Base-by-base conservation (phyloP, 768 basidiomycete species). In the Pleurotus platypus region DNA sequence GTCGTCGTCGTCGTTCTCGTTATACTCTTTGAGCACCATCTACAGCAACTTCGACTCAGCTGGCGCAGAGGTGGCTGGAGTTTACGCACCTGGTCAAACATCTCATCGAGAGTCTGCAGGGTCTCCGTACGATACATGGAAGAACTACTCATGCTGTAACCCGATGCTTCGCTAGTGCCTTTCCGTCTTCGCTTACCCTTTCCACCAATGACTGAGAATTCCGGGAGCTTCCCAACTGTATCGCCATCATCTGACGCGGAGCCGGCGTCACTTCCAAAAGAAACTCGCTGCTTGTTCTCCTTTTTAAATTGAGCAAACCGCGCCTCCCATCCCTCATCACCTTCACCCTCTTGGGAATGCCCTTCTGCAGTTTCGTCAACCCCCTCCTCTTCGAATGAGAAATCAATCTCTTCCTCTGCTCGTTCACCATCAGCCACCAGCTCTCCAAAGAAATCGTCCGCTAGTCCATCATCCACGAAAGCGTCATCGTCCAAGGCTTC, bases 401-500 rank as follows among this genome's bases (percentile, higher is more conserved):
- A 93, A 3, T 82, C 79, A 9, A 84, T 61, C 13, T 81, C 80
- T 47, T 89, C 81, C 11, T 70, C 76, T 3, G 64, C 80, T 51
- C 85, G 76, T 69, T 92, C 90, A 30, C 91, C 93, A 16, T 83
- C 86, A 40, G 69, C 75, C 26, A 94, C 83, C 2, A 94, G 73
- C 60, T 89, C 81, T 9, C 73, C 74, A 59, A 94, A 94, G 69
- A 92, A 92, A 67, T 86, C 81, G 53, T 93, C 92, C 35, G 81
- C 84, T 3, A 87, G 68, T 7, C 72, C 79, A 57, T 87, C 89
- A 42, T 93, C 89, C 13, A 97, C 89, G 65, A 96, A 99, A 2
- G 89, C 94, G 58, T 96, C 94, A 64, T 99, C 95, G 58, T 98
- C 97, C 20, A 99, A 75, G 1, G 97, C 97, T 66, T 97, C 94